Evolutionary conservation across 495 filamentous ascomycete genomes (phyloP), one percentile per base, ranked within the genome.

Genomic region (Evansstolkia leycettana): DNA sequence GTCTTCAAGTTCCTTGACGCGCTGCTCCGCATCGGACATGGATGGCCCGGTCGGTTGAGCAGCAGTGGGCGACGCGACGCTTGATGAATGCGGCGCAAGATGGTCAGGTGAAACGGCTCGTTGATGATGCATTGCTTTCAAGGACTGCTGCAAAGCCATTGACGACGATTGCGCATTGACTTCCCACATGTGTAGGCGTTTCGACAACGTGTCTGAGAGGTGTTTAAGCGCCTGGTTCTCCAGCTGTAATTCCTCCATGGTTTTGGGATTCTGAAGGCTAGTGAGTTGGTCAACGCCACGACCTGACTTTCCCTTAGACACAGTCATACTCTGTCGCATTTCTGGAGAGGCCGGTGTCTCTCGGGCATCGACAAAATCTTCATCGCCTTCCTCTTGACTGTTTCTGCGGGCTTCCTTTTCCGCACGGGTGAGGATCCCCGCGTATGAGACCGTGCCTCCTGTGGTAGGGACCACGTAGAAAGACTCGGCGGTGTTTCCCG

Each of bases 391-490:
- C 3, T 77, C 73, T 2, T 69, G 41, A 29, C 54, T 61, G 34
- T 54, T 57, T 26, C 58, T 37, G 29, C 63, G 58, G 44, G 69
- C 60, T 62, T 78, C 79, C 35, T 77, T 80, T 34, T 80, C 72
- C 2, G 76, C 79, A 38, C 82, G 75, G 7, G 72, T 73, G 1
- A 94, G 62, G 17, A 98, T 92, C 29, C 75, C 81, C 3, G 90
- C 88, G 51, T 96, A 98, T 0, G 84, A 82, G 28, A 83, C 74
- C 0, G 86, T 94, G 38, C 85, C 83, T 17, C 90, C 90, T 4
- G 83, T 82, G 0, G 82, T 78, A 7, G 89, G 90, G 0, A 98
- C 90, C 1, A 98, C 83, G 50, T 95, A 95, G 64, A 96, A 98
- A 17, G 80, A 86, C 50, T 95, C 87, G 24, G 75, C 75, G 13